Evolutionary conservation across 768 basidiomycete genomes (phyloP).

Genomic region (Tulasnella sp.): DNA sequence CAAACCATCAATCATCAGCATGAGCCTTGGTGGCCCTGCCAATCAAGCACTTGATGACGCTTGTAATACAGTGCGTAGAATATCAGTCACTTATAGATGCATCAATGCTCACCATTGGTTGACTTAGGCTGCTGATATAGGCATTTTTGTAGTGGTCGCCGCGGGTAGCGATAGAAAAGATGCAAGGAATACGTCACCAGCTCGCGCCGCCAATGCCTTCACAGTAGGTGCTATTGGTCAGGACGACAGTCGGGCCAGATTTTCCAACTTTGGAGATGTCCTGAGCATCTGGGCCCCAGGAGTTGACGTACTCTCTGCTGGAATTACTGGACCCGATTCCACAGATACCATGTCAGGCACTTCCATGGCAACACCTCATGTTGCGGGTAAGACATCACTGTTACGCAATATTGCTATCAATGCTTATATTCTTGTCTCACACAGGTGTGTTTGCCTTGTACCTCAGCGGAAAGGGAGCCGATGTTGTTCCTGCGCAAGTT

Average conservation of each 20-base stretch:
- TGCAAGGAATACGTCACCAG: slow-evolving; percentile 13
- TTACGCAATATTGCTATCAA: no score
- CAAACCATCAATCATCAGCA: slow-evolving; percentile 27
- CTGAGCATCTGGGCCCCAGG: slow-evolving; percentile 16
- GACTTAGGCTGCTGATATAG: slow-evolving; percentile 7
- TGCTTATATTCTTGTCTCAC: no score
- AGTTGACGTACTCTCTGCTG: slow-evolving; percentile 9
- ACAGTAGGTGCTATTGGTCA: slow-evolving; percentile 17
- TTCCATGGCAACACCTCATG: slow-evolving; percentile 13
- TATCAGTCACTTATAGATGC: neutral
- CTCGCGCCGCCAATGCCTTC: slow-evolving; percentile 15
- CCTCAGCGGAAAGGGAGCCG: no score
- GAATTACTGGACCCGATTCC: slow-evolving; percentile 7
- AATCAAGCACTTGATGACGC: slow-evolving; percentile 26
- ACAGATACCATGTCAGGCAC: slow-evolving; percentile 9
- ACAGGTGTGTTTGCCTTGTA: no score
- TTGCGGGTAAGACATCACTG: no score
- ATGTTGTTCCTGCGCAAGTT: no score
- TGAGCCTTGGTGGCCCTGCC: slow-evolving; percentile 29
- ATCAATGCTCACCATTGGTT: neutral
- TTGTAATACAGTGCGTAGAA: slow-evolving; percentile 21
- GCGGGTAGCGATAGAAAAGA: slow-evolving; percentile 17
- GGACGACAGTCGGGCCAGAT: slow-evolving; percentile 7
- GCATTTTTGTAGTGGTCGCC: slow-evolving; percentile 17
- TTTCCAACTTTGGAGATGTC: slow-evolving; percentile 19